Conservation (phyloP, 1,139 yeast species). For the Hansenula sp. region DNA sequence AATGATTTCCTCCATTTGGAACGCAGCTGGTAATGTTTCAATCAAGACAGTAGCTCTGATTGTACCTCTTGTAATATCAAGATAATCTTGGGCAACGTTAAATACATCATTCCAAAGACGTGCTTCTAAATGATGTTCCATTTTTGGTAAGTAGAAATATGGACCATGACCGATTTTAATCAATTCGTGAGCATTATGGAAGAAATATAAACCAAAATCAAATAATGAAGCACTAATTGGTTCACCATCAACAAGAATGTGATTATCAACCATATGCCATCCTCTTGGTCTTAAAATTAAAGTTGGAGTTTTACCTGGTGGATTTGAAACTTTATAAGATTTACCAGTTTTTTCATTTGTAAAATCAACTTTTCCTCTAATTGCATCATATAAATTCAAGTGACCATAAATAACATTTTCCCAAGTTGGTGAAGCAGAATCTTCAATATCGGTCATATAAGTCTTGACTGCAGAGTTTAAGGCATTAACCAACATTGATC, state of each 20-base stretch:
- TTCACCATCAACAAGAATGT: slow-evolving; percentile 64
- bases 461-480: slow-evolving; percentile 85
- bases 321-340: slow-evolving; percentile 40
- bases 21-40: slow-evolving; percentile 73
- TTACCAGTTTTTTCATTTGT: slow-evolving; percentile 42
- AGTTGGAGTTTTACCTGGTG: slow-evolving; percentile 58
- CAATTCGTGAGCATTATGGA: slow-evolving; percentile 58
- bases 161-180: slow-evolving; percentile 65
- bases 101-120: slow-evolving; percentile 74
- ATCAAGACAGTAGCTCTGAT: slow-evolving; percentile 70
- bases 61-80: slow-evolving; percentile 63
- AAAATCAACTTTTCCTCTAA: slow-evolving; percentile 60
- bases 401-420: slow-evolving; percentile 82
- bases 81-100: slow-evolving; percentile 63
- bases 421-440: slow-evolving; percentile 96
- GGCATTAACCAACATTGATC: slow-evolving; percentile 93
- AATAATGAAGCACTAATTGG: slow-evolving; percentile 74
- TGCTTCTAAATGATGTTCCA: slow-evolving; percentile 78
- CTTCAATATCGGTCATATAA: slow-evolving; percentile 95
- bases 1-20: slow-evolving; percentile 79
- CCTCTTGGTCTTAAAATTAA: slow-evolving; percentile 84
- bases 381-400: slow-evolving; percentile 86
- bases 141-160: slow-evolving; percentile 71
- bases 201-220: slow-evolving; percentile 75
- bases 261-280: slow-evolving; percentile 79